Conservation (phyloP, 768 basidiomycete species). For the Lentinula aciculospora region DNA sequence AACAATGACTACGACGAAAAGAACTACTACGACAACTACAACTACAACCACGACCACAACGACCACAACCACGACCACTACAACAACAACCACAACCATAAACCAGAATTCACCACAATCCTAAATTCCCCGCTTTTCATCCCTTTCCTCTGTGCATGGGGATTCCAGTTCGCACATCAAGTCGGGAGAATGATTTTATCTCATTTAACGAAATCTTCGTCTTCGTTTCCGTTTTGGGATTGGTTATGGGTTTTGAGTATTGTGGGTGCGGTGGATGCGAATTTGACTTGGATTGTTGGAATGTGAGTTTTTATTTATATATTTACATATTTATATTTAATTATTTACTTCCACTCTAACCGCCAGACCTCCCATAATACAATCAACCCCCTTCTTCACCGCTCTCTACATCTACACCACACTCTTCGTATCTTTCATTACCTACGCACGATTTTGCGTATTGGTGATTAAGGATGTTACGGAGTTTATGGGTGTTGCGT, state of each 20-base stretch:
- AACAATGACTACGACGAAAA: too few relatives aligned
- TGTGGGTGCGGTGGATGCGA: slow-evolving; percentile 78
- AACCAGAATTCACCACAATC: slow-evolving; percentile 38
- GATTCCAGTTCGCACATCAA: slow-evolving; percentile 84
- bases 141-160: slow-evolving; percentile 91
- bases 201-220: slow-evolving; percentile 74
- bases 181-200: slow-evolving; percentile 92
- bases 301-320: slow-evolving; percentile 41
- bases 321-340: background rate
- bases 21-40: slow-evolving; percentile 38
- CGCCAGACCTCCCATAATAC: slow-evolving; percentile 63
- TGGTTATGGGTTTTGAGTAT: slow-evolving; percentile 81
- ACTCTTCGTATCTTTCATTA: slow-evolving; percentile 58
- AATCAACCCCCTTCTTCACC: slow-evolving; percentile 55
- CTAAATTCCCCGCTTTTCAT: slow-evolving; percentile 74
- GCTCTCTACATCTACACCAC: slow-evolving; percentile 71
- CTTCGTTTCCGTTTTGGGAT: slow-evolving; percentile 83
- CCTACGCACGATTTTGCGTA: slow-evolving; percentile 73
- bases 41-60: too few relatives aligned
- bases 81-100: too few relatives aligned
- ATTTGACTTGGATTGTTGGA: slow-evolving; percentile 61
- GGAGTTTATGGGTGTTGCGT: slow-evolving; percentile 88
- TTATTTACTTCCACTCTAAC: background rate
- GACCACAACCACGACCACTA: too few relatives aligned
- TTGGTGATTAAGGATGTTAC: slow-evolving; percentile 88